These are phyloP conservation scores for Plasmopara muralis DNA, from an alignment of 352 stramenopile genomes.

Conservation along the genomic window DNA sequence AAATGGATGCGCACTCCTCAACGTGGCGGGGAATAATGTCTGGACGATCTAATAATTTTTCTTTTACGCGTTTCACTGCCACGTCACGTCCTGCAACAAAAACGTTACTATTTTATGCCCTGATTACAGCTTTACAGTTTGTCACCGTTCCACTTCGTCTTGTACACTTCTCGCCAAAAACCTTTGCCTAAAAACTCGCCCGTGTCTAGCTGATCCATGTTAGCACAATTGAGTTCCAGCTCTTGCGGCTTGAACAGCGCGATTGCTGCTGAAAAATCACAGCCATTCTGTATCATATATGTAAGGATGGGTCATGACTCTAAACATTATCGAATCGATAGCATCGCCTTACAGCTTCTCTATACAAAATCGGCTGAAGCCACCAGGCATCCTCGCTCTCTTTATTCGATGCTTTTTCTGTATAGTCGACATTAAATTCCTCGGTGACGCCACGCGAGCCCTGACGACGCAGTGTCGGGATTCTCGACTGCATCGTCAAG, in stretches of 20 bases:
- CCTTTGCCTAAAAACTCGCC: conserved; percentile 57
- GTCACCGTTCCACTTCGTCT: conserved; percentile 61
- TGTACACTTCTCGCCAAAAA: conserved; percentile 69
- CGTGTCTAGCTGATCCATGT: conserved; percentile 44
- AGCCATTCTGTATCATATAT: conserved; percentile 32
- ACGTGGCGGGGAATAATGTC: conserved; percentile 71
- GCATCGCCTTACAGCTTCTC: conserved; percentile 37
- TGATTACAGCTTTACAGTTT: not conserved
- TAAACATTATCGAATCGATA: conserved; percentile 1
- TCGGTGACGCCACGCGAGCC: conserved; percentile 3
- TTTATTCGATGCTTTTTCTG: conserved; percentile 3
- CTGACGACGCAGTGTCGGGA: conserved; percentile 13
- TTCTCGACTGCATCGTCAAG: conserved; percentile 14
- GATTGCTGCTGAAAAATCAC: conserved; percentile 59
- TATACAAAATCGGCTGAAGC: conserved; percentile 39
- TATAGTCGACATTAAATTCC: conserved; percentile 7
- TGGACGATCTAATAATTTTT: conserved; percentile 38
- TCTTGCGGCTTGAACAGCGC: conserved; percentile 45
- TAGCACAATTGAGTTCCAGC: conserved; percentile 62
- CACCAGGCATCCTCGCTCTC: conserved; percentile 36
- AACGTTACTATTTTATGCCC: not conserved
- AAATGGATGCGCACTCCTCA: conserved; percentile 63
- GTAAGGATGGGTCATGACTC: conserved; percentile 1
- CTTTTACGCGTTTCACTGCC: conserved; percentile 65
- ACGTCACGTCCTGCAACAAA: conserved; percentile 38